These are phyloP conservation scores for Chaetomium strumarium DNA, from an alignment of 2,329 filamentous ascomycete genomes.

Conservation along the genomic window DNA sequence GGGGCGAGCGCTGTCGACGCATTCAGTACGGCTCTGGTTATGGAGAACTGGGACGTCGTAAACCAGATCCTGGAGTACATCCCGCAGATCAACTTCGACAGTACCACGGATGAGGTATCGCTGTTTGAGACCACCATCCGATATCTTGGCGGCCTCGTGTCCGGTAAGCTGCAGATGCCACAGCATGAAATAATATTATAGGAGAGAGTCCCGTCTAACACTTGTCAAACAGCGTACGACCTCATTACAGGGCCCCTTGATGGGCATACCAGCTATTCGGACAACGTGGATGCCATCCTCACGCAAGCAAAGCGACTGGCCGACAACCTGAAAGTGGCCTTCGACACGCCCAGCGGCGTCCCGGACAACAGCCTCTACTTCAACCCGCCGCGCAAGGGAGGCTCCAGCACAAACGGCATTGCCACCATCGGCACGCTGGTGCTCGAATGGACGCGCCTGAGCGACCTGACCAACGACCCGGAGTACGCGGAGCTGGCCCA, in stretches of 20 bases:
- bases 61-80: slow-evolving; percentile 66
- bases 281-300: slow-evolving; percentile 53
- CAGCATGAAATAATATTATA: background rate
- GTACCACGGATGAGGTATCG: slow-evolving; percentile 57
- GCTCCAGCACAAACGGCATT: slow-evolving; percentile 58
- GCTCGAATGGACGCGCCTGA: slow-evolving; percentile 77
- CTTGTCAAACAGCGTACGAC: slow-evolving; percentile 49
- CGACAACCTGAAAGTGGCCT: slow-evolving; percentile 69
- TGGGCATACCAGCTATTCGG: slow-evolving; percentile 40
- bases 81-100: slow-evolving; percentile 62
- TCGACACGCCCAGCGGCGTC: slow-evolving; percentile 68
- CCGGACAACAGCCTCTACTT: slow-evolving; percentile 66
- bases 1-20: slow-evolving; percentile 78
- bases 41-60: slow-evolving; percentile 63
- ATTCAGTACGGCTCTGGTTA: slow-evolving; percentile 71
- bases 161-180: slow-evolving; percentile 41
- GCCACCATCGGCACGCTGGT: slow-evolving; percentile 74
- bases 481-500: slow-evolving; percentile 63
- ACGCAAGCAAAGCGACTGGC: slow-evolving; percentile 63
- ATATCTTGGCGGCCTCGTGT: slow-evolving; percentile 74
- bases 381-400: slow-evolving; percentile 43
- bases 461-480: slow-evolving; percentile 63
- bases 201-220: background rate
- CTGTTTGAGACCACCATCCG: slow-evolving; percentile 89
- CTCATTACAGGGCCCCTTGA: slow-evolving; percentile 64